Evolutionary conservation across 129 eudicot genomes (phyloP), one percentile per base, ranked within the genome.

Genomic region (Escallonia rubra): DNA sequence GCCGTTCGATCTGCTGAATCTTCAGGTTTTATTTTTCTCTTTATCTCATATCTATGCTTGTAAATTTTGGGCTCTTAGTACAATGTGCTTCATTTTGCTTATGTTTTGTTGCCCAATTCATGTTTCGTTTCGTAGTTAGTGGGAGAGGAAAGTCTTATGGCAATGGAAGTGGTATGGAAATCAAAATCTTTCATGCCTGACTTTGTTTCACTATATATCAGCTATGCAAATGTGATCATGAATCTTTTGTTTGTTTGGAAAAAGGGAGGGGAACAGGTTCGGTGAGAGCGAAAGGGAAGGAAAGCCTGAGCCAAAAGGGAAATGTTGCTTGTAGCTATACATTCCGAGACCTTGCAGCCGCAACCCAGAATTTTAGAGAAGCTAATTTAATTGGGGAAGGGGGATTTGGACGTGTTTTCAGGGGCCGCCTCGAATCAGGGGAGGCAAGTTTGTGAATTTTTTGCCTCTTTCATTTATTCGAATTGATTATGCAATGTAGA

Each of bases 351-450:
- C 96, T 92, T 55, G 96, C 91, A 4, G 23, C 65, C 8, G 98
- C 91, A 1, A 86, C 98, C 45, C 89, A 83, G 72, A 92, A 92
- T 73, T 92, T 92, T 14, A 86, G 85, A 74, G 87, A 82, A 39
- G 74, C 86, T 66, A 86, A 92, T 82, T 76, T 92, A 74, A 81
- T 92, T 5, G 98, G 98, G 6, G 86, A 86, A 75, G 98, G 98
- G 41, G 98, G 98, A 53, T 92, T 92, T 34, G 98, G 98, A 61
- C 67, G 93, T 63, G 96, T 92, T 69, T 92, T 79, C 76, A 92
- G 80, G 83, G 98, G 98, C 40, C 83, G 86, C n/a, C 74, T 92
- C 6, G 96, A 81, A 23, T 83, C 88, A 8, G 95, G 91, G 56
- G 71, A 73, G 85, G 98, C 79, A 70, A 83, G 79, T 72, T 61